Conservation (phyloP, 345 rosid genomes). For the Carallia brachiata region DNA sequence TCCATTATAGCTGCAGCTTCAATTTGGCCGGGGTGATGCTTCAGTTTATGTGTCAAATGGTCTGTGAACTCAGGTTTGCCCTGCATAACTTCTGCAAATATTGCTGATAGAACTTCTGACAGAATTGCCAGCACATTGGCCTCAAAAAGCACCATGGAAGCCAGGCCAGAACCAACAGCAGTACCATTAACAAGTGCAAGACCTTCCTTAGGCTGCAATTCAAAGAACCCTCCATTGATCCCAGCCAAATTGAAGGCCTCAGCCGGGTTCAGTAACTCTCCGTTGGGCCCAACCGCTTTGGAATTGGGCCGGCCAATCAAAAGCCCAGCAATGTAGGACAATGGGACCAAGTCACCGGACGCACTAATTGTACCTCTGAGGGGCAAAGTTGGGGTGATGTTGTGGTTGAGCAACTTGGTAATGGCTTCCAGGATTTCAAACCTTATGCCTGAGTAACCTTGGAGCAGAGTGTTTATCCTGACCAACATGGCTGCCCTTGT, state of each 20-base stretch:
- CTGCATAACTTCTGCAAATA: conserved; percentile 34
- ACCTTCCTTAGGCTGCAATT: conserved; percentile 32
- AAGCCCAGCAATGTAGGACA: conserved; percentile 27
- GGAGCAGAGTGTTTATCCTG: conserved; percentile 26
- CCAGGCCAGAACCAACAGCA: conserved; percentile 33
- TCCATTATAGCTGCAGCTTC: conserved; percentile 40
- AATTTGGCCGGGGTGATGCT: conserved; percentile 39
- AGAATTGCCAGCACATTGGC: conserved; percentile 23
- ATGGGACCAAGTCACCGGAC: conserved; percentile 25
- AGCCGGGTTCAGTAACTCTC: conserved; percentile 8
- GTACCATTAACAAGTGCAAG: conserved; percentile 33
- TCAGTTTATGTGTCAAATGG: conserved; percentile 31
- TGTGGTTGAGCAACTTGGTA: conserved; percentile 23
- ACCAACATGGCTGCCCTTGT: conserved; percentile 31
- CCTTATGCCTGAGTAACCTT: conserved; percentile 30
- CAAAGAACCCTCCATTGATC: conserved; percentile 25
- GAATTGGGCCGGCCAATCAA: conserved; percentile 28
- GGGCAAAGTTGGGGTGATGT: conserved; percentile 24
- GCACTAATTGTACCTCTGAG: conserved; percentile 26
- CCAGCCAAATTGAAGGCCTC: conserved; percentile 24
- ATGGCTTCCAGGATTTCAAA: conserved; percentile 28
- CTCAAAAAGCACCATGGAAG: conserved; percentile 31
- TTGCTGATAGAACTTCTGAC: conserved; percentile 30
- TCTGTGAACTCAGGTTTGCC: conserved; percentile 35
- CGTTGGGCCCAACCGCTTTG: conserved; percentile 14